Evolutionary conservation across 2,329 filamentous ascomycete genomes (phyloP), one percentile per base, ranked within the genome.

Genomic region (Geosmithia putterillii): DNA sequence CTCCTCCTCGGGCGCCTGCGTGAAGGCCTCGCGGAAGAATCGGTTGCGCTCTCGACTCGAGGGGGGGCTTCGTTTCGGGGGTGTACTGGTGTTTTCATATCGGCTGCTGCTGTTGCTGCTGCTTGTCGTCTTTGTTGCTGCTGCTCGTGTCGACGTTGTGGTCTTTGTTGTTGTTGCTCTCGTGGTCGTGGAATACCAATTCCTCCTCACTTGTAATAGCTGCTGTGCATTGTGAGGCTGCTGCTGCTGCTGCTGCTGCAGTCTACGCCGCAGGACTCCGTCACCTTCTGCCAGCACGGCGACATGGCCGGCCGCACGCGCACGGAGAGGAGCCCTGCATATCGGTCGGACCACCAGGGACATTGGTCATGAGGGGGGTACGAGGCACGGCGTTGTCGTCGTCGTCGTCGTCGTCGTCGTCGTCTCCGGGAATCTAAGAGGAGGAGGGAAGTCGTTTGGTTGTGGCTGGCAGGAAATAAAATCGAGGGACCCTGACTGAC

Each of bases 341-440:
- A 58, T 47, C 54, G 60, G 58, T 50, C 58, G 61, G 62, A 65
- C 61, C 60, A 65, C 64, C 57, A 65, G 58, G 57, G 59, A 66
- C 67, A 70, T 70, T 62, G 53, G 56, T 62, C 39, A 41, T 41
- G 21, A 19, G 21, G n/a, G n/a, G n/a, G n/a, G 39, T 32, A n/a
- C 22, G 28, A 32, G 28, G 10, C 15, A 12, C 6, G 5, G 28
- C n/a, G n/a, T n/a, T n/a, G n/a, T n/a, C n/a, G n/a, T n/a, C n/a
- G n/a, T n/a, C n/a, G n/a, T n/a, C n/a, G n/a, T n/a, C n/a, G n/a
- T n/a, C n/a, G n/a, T n/a, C n/a, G n/a, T n/a, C n/a, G n/a, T n/a
- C n/a, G n/a, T n/a, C n/a, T n/a, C n/a, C n/a, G n/a, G n/a, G n/a
- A n/a, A n/a, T n/a, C n/a, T n/a, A n/a, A n/a, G n/a, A n/a, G n/a